Conservation (phyloP, 2,329 filamentous ascomycete genomes). For the Exutisphaerella laricina region DNA sequence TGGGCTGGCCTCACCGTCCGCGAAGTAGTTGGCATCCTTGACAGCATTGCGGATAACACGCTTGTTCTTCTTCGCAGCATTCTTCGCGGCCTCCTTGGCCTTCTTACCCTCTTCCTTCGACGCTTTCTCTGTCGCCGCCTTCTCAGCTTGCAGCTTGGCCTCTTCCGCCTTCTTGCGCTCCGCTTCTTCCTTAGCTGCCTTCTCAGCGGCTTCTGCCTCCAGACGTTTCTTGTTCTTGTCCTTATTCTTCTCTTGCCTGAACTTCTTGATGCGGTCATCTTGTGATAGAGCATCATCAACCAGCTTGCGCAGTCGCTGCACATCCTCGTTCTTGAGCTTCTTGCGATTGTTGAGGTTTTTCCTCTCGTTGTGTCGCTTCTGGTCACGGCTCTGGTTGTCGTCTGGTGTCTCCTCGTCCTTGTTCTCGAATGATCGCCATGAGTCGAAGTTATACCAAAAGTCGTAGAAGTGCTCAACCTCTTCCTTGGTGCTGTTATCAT, state of each 20-base stretch:
- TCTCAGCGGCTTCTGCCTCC: constrained; percentile 87
- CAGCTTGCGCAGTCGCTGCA: constrained; percentile 77
- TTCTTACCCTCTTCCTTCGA: constrained; percentile 85
- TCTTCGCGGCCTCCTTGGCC: constrained; percentile 97
- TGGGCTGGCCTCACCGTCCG: constrained; percentile 60
- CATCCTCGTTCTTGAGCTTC: constrained; percentile 99
- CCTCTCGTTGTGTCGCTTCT: constrained; percentile 96
- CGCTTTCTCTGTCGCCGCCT: constrained; percentile 67
- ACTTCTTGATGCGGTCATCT: constrained; percentile 96
- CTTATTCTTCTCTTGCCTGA: constrained; percentile 85
- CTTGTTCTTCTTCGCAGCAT: constrained; percentile 99
- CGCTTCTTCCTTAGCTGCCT: constrained; percentile 79
- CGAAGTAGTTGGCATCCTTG: constrained; percentile 98
- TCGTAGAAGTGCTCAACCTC: constrained; percentile 97
- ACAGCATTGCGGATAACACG: constrained; percentile 87
- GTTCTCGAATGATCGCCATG: constrained; percentile 96
- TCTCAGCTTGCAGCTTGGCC: constrained; percentile 50
- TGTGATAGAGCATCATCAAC: constrained; percentile 78
- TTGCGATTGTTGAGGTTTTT: constrained; percentile 97
- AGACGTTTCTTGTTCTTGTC: constrained; percentile 93
- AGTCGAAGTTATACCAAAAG: constrained; percentile 99
- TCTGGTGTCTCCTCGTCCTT: constrained; percentile 98
- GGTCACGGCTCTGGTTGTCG: constrained; percentile 97
- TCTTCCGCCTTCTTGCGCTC: constrained; percentile 77
- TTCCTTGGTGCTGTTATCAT: constrained; percentile 77